Evolutionary conservation across 805 yeast genomes (phyloP).

Genomic region (Yarrowia keelungensis): DNA sequence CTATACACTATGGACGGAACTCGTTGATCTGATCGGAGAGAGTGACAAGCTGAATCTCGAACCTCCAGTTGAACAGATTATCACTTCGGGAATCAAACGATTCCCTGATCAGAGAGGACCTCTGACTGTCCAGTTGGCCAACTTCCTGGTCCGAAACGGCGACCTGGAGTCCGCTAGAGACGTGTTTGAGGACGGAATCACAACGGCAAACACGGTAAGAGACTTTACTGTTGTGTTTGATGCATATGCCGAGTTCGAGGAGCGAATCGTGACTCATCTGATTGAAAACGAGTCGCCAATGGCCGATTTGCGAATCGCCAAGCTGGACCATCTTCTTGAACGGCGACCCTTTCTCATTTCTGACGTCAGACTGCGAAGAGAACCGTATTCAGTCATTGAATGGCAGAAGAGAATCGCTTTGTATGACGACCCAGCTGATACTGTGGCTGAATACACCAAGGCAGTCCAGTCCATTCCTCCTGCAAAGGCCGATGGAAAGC

Average conservation of each 20-base stretch:
- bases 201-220: constrained; percentile 57
- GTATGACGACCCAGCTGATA: constrained; percentile 53
- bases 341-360: constrained; percentile 64
- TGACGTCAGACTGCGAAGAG: constrained; percentile 70
- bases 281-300: constrained; percentile 46
- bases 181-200: constrained; percentile 59
- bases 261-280: constrained; percentile 52
- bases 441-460: constrained; percentile 62
- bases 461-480: constrained; percentile 77
- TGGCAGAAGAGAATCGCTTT: constrained; percentile 73
- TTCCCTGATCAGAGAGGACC: constrained; percentile 68
- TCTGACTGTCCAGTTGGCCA: constrained; percentile 57
- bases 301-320: constrained; percentile 54
- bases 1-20: constrained; percentile 58
- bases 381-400: constrained; percentile 63
- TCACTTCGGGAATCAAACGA: constrained; percentile 50
- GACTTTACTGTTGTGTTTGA: constrained; percentile 74
- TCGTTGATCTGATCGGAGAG: constrained; percentile 53
- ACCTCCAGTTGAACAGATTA: constrained; percentile 51
- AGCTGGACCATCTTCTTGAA: constrained; percentile 63
- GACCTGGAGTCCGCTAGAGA: constrained; percentile 53
- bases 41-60: constrained; percentile 1
- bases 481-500: constrained; percentile 51
- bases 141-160: constrained; percentile 55
- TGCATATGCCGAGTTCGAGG: constrained; percentile 66